Percentiles rank a stretch among this genome's conserved stretches.
Conservation (phyloP, 352 stramenopile species). For the Globisporangium cederbergense region DNA sequence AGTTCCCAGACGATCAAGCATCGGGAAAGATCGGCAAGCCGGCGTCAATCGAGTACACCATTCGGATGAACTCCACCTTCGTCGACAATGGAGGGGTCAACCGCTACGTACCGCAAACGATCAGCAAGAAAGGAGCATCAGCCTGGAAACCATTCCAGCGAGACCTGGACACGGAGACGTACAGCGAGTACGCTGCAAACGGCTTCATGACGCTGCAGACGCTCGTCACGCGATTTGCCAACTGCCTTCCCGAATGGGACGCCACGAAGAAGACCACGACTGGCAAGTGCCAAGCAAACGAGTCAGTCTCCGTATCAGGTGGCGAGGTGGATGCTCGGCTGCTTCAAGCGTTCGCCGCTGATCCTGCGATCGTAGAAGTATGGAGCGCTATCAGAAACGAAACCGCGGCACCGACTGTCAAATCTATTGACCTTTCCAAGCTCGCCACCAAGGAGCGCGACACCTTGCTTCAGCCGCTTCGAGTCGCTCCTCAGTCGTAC, state of each 20-base stretch:
- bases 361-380: constrained; percentile 15
- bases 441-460: constrained; percentile 4
- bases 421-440: not conserved
- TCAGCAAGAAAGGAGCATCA: constrained; percentile 13
- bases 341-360: constrained; percentile 16
- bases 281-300: constrained; percentile 24
- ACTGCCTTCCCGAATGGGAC: constrained; percentile 37
- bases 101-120: constrained; percentile 30
- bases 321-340: constrained; percentile 20
- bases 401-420: not conserved
- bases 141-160: constrained; percentile 24
- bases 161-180: constrained; percentile 19
- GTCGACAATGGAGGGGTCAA: constrained; percentile 10
- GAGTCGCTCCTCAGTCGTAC: constrained; percentile 44
- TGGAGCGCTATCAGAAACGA: constrained; percentile 1
- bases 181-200: constrained; percentile 25
- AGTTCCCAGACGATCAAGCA: constrained; percentile 19
- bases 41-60: constrained; percentile 32
- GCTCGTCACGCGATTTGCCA: constrained; percentile 39
- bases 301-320: constrained; percentile 3
- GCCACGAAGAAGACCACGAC: constrained; percentile 19
- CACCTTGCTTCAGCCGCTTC: constrained; percentile 27
- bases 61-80: constrained; percentile 40
- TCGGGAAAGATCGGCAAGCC: constrained; percentile 18
- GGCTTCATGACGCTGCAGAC: constrained; percentile 53